Conservation (phyloP, 2,329 filamentous ascomycete species). For the Fusarium chuoi region DNA sequence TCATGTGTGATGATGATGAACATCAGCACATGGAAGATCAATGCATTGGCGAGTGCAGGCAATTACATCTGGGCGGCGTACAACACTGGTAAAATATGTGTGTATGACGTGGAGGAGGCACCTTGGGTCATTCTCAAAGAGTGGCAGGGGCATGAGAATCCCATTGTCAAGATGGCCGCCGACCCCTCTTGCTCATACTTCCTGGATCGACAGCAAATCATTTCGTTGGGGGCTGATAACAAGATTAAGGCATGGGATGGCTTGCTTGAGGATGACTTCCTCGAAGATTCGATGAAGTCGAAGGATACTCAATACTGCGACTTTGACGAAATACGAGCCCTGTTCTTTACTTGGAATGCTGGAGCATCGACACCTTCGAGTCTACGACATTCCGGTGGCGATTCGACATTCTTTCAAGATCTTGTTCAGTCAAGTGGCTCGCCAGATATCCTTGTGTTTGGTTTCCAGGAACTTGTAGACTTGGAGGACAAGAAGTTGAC, state of each 20-base stretch:
- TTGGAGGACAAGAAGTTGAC: slow-evolving; percentile 97
- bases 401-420: slow-evolving; percentile 82
- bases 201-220: slow-evolving; percentile 83
- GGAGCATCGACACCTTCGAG: slow-evolving; percentile 93
- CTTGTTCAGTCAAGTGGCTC: slow-evolving; percentile 79
- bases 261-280: slow-evolving; percentile 90
- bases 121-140: slow-evolving; percentile 95
- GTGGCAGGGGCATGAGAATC: slow-evolving; percentile 89
- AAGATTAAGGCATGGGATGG: slow-evolving; percentile 90
- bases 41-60: slow-evolving; percentile 82
- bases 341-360: slow-evolving; percentile 96
- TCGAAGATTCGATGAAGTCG: slow-evolving; percentile 89
- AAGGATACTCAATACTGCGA: slow-evolving; percentile 85
- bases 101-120: slow-evolving; percentile 85
- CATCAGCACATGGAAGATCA: slow-evolving; percentile 95
- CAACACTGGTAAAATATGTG: slow-evolving; percentile 91
- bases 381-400: slow-evolving; percentile 74
- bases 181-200: slow-evolving; percentile 88
- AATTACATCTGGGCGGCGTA: slow-evolving; percentile 91
- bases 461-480: slow-evolving; percentile 98
- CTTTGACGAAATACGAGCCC: slow-evolving; percentile 82
- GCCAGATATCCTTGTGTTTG: slow-evolving; percentile 93
- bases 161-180: slow-evolving; percentile 79
- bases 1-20: slow-evolving; percentile 82
- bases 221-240: slow-evolving; percentile 89